A percentile compares a stretch with the other conserved stretches of the same genome.
Evolutionary conservation across 179 eudicot species (phyloP).

Genomic region (Amaranthus tricolor): DNA sequence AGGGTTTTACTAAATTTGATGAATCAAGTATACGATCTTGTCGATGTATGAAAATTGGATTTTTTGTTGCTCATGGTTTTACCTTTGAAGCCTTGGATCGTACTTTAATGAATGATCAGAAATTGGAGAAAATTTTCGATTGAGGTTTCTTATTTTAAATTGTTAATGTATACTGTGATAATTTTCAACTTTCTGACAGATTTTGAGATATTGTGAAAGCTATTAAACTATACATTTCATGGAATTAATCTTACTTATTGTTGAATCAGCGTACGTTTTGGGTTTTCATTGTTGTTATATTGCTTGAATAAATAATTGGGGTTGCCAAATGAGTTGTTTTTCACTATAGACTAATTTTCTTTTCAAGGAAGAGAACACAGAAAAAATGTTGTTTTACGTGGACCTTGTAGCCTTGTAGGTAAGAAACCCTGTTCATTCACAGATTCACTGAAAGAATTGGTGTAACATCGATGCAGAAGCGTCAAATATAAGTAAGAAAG

Average conservation of each 20-base stretch:
- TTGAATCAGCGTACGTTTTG: not conserved
- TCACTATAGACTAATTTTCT: not conserved
- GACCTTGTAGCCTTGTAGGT: not conserved
- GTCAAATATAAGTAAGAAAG: no score
- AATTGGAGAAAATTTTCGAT: not conserved
- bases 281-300: not conserved
- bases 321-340: not conserved
- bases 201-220: not conserved
- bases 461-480: no score
- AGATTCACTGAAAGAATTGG: not conserved
- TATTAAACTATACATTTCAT: not conserved
- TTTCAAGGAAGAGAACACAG: not conserved
- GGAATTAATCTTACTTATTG: not conserved
- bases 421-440: not conserved
- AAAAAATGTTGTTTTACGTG: not conserved
- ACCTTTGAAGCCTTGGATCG: not conserved
- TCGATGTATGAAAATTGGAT: not conserved
- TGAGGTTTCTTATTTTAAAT: not conserved
- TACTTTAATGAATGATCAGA: not conserved
- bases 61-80: not conserved
- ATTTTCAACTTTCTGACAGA: not conserved
- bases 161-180: not conserved
- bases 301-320: not conserved
- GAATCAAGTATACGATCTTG: not conserved
- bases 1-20: constrained; percentile 15